Percentiles rank a stretch among this genome's conserved stretches.
Conservation (phyloP, 768 basidiomycete species). For the Boletus rubropictus region DNA sequence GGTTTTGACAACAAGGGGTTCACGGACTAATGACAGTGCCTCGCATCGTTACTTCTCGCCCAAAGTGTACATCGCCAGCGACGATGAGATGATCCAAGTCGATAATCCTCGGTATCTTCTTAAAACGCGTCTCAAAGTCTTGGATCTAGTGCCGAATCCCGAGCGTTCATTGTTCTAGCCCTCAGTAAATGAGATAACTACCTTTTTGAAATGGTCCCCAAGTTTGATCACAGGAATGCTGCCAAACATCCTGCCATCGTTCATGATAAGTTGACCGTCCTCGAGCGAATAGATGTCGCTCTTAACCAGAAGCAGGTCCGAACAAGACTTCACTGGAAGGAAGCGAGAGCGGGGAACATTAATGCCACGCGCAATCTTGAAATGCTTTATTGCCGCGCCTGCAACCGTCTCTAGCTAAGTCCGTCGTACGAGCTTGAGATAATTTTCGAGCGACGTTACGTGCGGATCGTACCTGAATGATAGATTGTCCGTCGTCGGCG, state of each 20-base stretch:
- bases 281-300: slow-evolving; percentile 87
- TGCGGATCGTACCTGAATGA: slow-evolving; percentile 57
- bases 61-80: slow-evolving; percentile 83
- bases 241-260: slow-evolving; percentile 74
- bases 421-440: background rate
- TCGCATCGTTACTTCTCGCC: slow-evolving; percentile 77
- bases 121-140: slow-evolving; percentile 92
- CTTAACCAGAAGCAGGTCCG: slow-evolving; percentile 84
- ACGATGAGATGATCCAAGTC: slow-evolving; percentile 95
- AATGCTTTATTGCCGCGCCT: slow-evolving; percentile 92
- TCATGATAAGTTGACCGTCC: slow-evolving; percentile 86
- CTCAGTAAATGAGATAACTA: slow-evolving; percentile 23
- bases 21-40: slow-evolving; percentile 76
- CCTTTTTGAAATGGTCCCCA: slow-evolving; percentile 99
- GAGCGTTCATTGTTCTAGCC: background rate
- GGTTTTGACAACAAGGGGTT: background rate
- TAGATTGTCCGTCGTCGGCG: slow-evolving; percentile 78
- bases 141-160: slow-evolving; percentile 46
- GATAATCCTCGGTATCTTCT: slow-evolving; percentile 85
- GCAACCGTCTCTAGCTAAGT: slow-evolving; percentile 80
- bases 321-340: slow-evolving; percentile 86
- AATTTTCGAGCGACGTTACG: slow-evolving; percentile 3
- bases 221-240: slow-evolving; percentile 95
- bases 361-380: slow-evolving; percentile 85
- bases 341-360: slow-evolving; percentile 94